These are phyloP conservation scores for Cystobasidium sp. DNA, from an alignment of 1,284 basidiomycete genomes.

Conservation along the genomic window DNA sequence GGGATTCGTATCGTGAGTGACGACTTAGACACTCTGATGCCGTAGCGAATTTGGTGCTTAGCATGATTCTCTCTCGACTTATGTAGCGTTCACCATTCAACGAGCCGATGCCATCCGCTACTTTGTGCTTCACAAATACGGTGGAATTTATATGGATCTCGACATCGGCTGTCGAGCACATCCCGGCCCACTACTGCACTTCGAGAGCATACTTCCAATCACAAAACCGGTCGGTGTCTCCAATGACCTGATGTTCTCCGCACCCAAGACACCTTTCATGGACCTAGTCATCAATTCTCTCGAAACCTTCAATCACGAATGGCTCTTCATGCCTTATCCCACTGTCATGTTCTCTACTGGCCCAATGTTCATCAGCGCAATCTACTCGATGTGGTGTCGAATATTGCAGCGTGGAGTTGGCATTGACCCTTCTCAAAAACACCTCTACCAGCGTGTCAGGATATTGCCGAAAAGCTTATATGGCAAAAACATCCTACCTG, in stretches of 20 bases:
- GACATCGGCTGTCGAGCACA: slow-evolving; percentile 94
- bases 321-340: slow-evolving; percentile 72
- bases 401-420: slow-evolving; percentile 63
- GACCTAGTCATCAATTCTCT: slow-evolving; percentile 88
- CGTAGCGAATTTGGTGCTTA: not conserved
- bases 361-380: slow-evolving; percentile 74
- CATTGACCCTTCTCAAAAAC: slow-evolving; percentile 57
- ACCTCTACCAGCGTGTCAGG: slow-evolving; percentile 69
- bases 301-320: slow-evolving; percentile 79
- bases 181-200: slow-evolving; percentile 83
- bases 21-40: not conserved
- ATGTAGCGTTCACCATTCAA: slow-evolving; percentile 78
- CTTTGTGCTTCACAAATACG: slow-evolving; percentile 93
- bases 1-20: slow-evolving; percentile 72
- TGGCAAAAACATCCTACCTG: slow-evolving; percentile 88
- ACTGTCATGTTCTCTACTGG: slow-evolving; percentile 99
- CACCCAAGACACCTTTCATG: slow-evolving; percentile 85
- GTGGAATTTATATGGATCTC: slow-evolving; percentile 94
- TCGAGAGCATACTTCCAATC: slow-evolving; percentile 87
- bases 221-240: slow-evolving; percentile 96
- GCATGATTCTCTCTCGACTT: not conserved
- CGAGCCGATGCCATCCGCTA: slow-evolving; percentile 97
- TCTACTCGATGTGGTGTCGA: slow-evolving; percentile 80
- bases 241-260: slow-evolving; percentile 94
- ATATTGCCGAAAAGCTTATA: slow-evolving; percentile 92